Evolutionary conservation across 1,139 yeast genomes (phyloP).

Genomic region (Eremothecium sinecaudum): DNA sequence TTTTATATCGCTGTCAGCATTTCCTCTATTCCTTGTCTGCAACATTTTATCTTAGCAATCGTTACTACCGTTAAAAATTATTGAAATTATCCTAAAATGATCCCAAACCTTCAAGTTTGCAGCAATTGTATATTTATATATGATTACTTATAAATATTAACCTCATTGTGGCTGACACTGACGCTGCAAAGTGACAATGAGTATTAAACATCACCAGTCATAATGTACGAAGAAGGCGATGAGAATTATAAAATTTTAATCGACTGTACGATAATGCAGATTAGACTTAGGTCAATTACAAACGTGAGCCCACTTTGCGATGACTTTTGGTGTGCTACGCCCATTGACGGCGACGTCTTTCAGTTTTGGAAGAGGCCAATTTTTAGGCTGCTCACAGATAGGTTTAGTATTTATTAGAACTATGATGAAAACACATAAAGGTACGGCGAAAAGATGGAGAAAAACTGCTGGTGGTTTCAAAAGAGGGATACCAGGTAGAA

Average conservation of each 20-base stretch:
- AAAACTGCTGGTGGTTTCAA: constrained; percentile 54
- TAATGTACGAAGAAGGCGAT: too few species aligned
- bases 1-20: constrained; percentile 5
- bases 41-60: constrained; percentile 3
- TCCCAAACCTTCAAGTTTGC: too few species aligned
- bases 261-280: too few species aligned
- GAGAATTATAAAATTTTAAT: too few species aligned
- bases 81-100: too few species aligned
- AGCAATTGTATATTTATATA: too few species aligned
- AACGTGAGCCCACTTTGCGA: too few species aligned
- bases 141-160: too few species aligned
- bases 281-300: too few species aligned
- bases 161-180: too few species aligned
- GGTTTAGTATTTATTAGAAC: constrained; percentile 24
- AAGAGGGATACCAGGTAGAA: constrained; percentile 74
- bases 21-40: constrained; percentile 2
- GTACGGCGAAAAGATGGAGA: constrained; percentile 75
- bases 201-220: neutral
- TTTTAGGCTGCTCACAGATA: neutral
- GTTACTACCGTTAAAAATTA: constrained; percentile 1
- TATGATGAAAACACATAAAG: constrained; percentile 35
- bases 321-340: neutral
- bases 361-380: constrained; percentile 1
- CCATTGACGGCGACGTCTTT: constrained; percentile 1
- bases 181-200: constrained; percentile 1